phyloP scores from a whole-genome alignment of 305 asterid genomes.

The Solanum aculeatissimum region DNA sequence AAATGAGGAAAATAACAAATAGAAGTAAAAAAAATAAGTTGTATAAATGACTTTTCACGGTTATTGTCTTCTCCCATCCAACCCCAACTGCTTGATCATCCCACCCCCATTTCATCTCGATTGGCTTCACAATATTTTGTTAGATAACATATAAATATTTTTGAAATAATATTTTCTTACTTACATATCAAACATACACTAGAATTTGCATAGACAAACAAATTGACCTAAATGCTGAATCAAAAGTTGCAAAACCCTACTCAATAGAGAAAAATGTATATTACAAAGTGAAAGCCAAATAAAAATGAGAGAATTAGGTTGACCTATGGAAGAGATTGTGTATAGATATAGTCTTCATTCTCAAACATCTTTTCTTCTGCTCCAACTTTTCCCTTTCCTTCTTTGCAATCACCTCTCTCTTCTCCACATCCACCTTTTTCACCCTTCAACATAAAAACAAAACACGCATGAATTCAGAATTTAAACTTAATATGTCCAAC shows the following conservation, averaged over 20 bases:
- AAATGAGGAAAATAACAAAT: too few species aligned
- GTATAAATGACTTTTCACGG: too few species aligned
- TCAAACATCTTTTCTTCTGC: conserved; percentile 14
- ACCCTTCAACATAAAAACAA: conserved; percentile 9
- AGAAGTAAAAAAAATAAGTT: too few species aligned
- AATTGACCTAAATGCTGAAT: not conserved
- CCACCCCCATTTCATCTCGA: not conserved
- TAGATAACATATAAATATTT: not conserved
- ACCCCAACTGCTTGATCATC: too few species aligned
- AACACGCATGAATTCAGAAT: not conserved
- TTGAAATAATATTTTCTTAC: not conserved
- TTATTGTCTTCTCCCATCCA: too few species aligned
- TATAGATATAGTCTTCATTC: conserved; percentile 34
- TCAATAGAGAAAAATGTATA: not conserved
- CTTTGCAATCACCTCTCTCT: conserved; percentile 12
- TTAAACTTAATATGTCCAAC: not conserved
- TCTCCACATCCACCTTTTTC: conserved; percentile 1
- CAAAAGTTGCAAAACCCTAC: not conserved
- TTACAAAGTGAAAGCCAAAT: not conserved
- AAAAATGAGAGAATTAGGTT: not conserved
- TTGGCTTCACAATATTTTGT: not conserved
- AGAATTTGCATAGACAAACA: not conserved
- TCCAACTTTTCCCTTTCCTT: not conserved
- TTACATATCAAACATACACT: not conserved
- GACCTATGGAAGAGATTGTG: conserved; percentile 27